Conservation (phyloP, 139 green algal genomes). For the Micractinium conductrix region DNA sequence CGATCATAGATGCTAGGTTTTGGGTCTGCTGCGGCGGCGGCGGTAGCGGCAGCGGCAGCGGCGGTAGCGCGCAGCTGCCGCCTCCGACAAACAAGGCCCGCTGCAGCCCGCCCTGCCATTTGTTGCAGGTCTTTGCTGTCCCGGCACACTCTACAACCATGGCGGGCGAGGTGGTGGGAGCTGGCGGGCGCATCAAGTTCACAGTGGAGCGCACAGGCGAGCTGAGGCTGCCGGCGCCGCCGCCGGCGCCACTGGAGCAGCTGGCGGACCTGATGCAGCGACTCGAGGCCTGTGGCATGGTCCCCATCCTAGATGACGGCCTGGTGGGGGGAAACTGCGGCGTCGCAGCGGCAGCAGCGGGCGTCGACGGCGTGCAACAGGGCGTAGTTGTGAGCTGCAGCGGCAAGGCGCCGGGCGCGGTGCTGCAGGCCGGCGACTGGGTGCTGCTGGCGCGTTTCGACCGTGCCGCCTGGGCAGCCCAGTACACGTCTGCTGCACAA, state of each 20-base stretch:
- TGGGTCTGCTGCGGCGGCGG: not conserved
- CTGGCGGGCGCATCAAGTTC: not conserved
- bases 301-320: constrained; percentile 40
- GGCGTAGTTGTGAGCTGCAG: constrained; percentile 13
- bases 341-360: not conserved
- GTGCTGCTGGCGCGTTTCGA: constrained; percentile 34
- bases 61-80: no score
- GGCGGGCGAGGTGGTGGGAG: not conserved
- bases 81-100: no score
- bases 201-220: not conserved
- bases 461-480: not conserved
- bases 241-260: not conserved
- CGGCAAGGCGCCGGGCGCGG: constrained; percentile 11
- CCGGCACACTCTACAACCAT: not conserved
- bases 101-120: not conserved
- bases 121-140: not conserved
- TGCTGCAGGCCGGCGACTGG: constrained; percentile 18
- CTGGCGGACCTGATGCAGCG: constrained; percentile 5
- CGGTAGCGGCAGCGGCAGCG: not conserved
- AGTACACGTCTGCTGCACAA: not conserved
- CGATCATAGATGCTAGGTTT: no score
- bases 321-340: constrained; percentile 46
- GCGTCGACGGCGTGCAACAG: not conserved
- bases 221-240: not conserved
- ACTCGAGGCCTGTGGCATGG: constrained; percentile 24